Base-by-base conservation (phyloP, 768 basidiomycete species). In the Tylopilus intermedius region DNA sequence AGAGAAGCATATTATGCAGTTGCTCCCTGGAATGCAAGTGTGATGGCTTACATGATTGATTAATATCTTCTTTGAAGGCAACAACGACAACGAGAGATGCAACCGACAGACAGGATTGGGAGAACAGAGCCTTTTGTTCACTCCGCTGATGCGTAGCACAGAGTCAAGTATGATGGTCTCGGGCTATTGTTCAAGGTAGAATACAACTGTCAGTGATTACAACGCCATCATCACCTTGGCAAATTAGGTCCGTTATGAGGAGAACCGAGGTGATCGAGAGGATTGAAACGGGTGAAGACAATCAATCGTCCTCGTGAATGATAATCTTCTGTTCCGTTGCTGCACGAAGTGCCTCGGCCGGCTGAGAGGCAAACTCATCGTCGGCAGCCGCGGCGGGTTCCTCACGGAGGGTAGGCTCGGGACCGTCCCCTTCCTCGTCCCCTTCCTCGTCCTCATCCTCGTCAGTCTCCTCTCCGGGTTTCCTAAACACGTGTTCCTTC, bases 401-500 rank as follows among this genome's bases (percentile, higher is more conserved):
- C 27, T 58, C 54, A 14, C 4, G 40, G 18, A 30, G 21, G 33
- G 21, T 40, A 15, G 48, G 32, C 21, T 41, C 54, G 9, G 46
- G 45, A 32, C 24, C 38, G 26, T 45, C 58, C 13, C 65, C 70
- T 4, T 72, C 75, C 40, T 68, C 38, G 26, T 45, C 58, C 13
- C 65, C 70, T 4, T 72, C 75, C 40, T 68, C 73, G 44, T 66
- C 70, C 44, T 67, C 78, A 18, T 79, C 80, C 9, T 73, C 76
- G 45, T 71, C 74, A 46, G 65, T 72, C 50, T 76, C 79, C 51
- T 81, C 80, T 8, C 77, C 81, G 8, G 79, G 79, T 58, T 67
- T 66, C 58, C 70, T 73, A 64, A 84, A 83, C 33, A 77, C 71
- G 15, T 94, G 68, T 62, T 84, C 89, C 60, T 81, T 79, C 54